Conservation (phyloP, 805 yeast species). For the Lipomyces spencermartinsiae region DNA sequence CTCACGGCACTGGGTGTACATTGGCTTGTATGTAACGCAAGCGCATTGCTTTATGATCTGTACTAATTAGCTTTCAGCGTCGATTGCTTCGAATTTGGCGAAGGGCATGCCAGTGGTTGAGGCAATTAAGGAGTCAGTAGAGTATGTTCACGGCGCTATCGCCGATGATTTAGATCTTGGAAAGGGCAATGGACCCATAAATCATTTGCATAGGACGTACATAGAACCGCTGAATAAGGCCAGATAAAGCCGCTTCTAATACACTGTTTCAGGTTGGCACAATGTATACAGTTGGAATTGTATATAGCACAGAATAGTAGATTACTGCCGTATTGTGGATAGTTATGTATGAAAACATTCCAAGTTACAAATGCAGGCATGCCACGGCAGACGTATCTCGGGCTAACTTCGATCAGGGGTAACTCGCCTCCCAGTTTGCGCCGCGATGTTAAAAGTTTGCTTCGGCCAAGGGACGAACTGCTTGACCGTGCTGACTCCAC, state of each 20-base stretch:
- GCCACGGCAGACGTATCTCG: too few species aligned
- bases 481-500: neutral
- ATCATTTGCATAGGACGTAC: constrained; percentile 53
- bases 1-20: constrained; percentile 94
- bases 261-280: neutral
- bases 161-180: constrained; percentile 54
- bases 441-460: neutral
- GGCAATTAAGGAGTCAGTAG: constrained; percentile 63
- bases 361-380: too few species aligned
- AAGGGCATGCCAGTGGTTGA: constrained; percentile 54
- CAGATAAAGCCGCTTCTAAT: neutral
- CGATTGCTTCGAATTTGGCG: constrained; percentile 79
- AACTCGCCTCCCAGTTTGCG: too few species aligned
- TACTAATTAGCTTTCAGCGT: constrained; percentile 49
- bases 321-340: too few species aligned
- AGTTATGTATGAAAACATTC: too few species aligned
- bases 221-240: constrained; percentile 5
- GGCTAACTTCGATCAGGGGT: too few species aligned
- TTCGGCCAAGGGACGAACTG: neutral
- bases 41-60: neutral
- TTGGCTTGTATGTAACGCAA: constrained; percentile 52
- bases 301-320: neutral
- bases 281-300: neutral
- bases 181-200: constrained; percentile 74
- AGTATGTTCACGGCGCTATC: constrained; percentile 72